Evolutionary conservation across 106 monocot species (phyloP), one percentile per base, ranked within the genome.

Genomic region (Dioscorea zingiberensis): DNA sequence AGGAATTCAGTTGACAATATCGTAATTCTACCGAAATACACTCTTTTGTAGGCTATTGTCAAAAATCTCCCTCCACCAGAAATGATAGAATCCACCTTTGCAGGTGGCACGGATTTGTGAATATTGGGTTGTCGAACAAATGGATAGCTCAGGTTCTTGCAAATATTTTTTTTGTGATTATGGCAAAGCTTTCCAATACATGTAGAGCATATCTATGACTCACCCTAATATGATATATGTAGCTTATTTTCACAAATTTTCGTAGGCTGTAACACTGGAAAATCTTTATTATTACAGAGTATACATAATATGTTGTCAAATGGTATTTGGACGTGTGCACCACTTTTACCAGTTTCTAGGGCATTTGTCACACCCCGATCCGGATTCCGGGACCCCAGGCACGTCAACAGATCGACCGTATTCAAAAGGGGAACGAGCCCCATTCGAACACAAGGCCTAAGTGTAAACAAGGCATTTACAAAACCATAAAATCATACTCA

Each of bases 281-380:
- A n/a, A n/a, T 25, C 7, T 48, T 63, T 70, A 9, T 65, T 69
- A 30, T 19, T 65, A 45, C 71, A 97, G 91, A 77, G 74, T 74
- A 98, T 98, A 47, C 73, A 86, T 53, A 77, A 74, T 38, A 98
- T 98, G 97, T 54, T 98, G 16, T 25, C 74, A 55, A 77, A 86
- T 81, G 92, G 97, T 48, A 98, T 98, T 65, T 58, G 48, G 22
- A 73, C 68, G 15, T 98, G 97, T 92, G 97, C 97, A 22, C 92
- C 97, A 47, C 62, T 82, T 17, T 61, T 93, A 57, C 61, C 85
- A 62, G 84, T 92, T 59, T 63, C 63, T 16, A 86, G 62, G 63
- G 89, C 81, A n/a, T 80, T 98, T 32, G 81, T 92, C n/a, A n/a
- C n/a, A n/a, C n/a, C n/a, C n/a, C n/a, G n/a, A n/a, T n/a, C n/a